Evolutionary conservation across 2,329 filamentous ascomycete genomes (phyloP).

Genomic region (Neofusicoccum kwambonambiense): DNA sequence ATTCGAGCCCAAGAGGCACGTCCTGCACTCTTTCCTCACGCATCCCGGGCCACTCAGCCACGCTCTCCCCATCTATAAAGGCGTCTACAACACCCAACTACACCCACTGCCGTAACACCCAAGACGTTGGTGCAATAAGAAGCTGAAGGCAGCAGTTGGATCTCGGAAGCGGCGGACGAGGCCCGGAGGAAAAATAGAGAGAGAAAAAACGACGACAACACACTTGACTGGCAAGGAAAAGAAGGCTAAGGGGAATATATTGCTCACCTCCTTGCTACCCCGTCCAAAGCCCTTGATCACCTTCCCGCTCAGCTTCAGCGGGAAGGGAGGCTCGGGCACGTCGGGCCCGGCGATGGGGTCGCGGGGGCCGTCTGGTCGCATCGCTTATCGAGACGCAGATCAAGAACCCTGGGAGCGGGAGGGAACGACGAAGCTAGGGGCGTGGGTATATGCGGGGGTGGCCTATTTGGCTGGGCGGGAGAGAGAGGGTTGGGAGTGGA

Average conservation of each 20-base stretch:
- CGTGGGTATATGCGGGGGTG: no score
- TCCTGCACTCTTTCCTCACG: no score
- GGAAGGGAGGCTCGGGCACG: constrained; percentile 77
- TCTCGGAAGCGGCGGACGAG: background rate
- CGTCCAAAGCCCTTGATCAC: constrained; percentile 93
- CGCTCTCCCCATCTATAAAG: no score
- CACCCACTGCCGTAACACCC: background rate
- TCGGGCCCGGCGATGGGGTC: constrained; percentile 72
- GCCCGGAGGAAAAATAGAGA: background rate
- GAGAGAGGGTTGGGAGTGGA: no score
- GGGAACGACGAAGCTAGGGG: no score
- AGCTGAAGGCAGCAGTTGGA: background rate
- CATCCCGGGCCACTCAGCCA: no score
- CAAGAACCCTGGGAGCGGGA: no score
- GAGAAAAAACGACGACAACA: background rate
- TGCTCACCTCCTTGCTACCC: constrained; percentile 79
- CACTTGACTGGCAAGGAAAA: background rate
- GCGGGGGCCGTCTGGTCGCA: constrained; percentile 52
- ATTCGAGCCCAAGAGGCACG: no score
- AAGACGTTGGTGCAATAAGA: no score
- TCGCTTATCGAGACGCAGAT: background rate
- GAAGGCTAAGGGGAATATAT: background rate
- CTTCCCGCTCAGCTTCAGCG: constrained; percentile 77
- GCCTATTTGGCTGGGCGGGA: no score
- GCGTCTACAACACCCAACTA: no score